phyloP scores from a whole-genome alignment of 768 basidiomycete genomes.

The Cubamyces sp. region DNA sequence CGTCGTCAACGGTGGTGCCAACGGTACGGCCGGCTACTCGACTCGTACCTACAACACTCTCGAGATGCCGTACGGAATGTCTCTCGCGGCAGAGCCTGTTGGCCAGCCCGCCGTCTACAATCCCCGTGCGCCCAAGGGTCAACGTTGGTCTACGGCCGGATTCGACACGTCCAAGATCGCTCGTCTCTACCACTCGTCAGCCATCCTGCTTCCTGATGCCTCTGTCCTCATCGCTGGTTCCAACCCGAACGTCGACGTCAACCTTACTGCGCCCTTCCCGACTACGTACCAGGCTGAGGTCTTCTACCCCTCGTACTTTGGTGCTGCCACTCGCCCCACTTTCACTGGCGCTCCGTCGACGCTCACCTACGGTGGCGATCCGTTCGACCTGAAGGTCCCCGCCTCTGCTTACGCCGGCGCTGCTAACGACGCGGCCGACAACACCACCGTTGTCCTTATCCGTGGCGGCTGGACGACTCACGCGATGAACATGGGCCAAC shows the following conservation, averaged over 20 bases:
- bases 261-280: slow-evolving; percentile 60
- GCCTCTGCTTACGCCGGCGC: slow-evolving; percentile 66
- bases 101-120: slow-evolving; percentile 84
- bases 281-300: slow-evolving; percentile 84
- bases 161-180: slow-evolving; percentile 66
- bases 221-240: slow-evolving; percentile 90
- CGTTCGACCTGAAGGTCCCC: slow-evolving; percentile 77
- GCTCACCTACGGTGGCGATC: slow-evolving; percentile 80
- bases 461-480: slow-evolving; percentile 89
- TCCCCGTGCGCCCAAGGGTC: slow-evolving; percentile 69
- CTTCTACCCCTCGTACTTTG: slow-evolving; percentile 93
- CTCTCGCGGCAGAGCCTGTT: slow-evolving; percentile 80
- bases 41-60: slow-evolving; percentile 42
- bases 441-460: slow-evolving; percentile 74
- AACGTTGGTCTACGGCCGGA: slow-evolving; percentile 73
- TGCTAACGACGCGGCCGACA: slow-evolving; percentile 71
- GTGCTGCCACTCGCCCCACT: slow-evolving; percentile 64
- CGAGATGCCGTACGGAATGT: slow-evolving; percentile 72
- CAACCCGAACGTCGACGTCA: slow-evolving; percentile 90
- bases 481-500: slow-evolving; percentile 88
- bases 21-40: slow-evolving; percentile 90
- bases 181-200: slow-evolving; percentile 90
- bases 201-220: slow-evolving; percentile 86
- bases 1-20: slow-evolving; percentile 79
- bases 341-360: slow-evolving; percentile 72